phyloP scores from a whole-genome alignment of 23 red algal genomes.

The Gracilaria gracilis region DNA sequence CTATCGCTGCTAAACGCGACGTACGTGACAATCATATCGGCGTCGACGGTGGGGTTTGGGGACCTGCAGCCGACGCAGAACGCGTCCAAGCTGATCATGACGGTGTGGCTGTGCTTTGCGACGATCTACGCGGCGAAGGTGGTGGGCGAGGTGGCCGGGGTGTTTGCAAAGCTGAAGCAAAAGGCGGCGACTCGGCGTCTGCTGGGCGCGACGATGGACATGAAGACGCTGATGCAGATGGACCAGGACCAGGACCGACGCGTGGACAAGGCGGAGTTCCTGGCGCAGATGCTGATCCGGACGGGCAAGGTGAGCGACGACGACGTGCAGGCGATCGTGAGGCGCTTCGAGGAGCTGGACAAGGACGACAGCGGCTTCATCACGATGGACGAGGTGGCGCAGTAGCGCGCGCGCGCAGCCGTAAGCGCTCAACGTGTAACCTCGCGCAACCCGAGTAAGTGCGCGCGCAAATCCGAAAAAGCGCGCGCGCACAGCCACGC shows the following conservation, averaged over 20 bases:
- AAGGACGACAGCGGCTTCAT: slow-evolving; percentile 69
- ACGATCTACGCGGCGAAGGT: slow-evolving; percentile 77
- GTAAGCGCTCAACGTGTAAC: not conserved
- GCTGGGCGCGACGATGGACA: slow-evolving; percentile 56
- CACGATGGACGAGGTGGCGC: slow-evolving; percentile 29
- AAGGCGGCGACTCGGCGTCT: slow-evolving; percentile 43
- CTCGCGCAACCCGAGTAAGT: not conserved
- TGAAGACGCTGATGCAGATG: slow-evolving; percentile 20
- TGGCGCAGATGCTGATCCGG: slow-evolving; percentile 65
- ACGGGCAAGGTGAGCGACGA: slow-evolving; percentile 57
- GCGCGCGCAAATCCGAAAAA: not conserved
- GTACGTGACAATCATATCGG: slow-evolving; percentile 75
- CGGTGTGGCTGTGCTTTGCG: slow-evolving; percentile 82
- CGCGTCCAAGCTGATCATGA: slow-evolving; percentile 50
- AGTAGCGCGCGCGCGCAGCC: not conserved
- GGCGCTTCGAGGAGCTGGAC: slow-evolving; percentile 75
- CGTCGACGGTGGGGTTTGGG: slow-evolving; percentile 79
- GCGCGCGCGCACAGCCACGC: too few species aligned
- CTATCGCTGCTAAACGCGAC: slow-evolving; percentile 62
- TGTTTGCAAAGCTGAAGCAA: slow-evolving; percentile 61
- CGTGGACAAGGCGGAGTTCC: slow-evolving; percentile 69
- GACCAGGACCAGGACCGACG: slow-evolving; percentile 66
- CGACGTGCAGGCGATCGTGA: slow-evolving; percentile 57
- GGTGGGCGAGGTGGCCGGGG: slow-evolving; percentile 61
- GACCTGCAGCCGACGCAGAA: slow-evolving; percentile 68